Percentiles rank a stretch among this genome's conserved stretches.
phyloP scores from a whole-genome alignment of 2,329 filamentous ascomycete genomes.

The Alternaria conjuncta region DNA sequence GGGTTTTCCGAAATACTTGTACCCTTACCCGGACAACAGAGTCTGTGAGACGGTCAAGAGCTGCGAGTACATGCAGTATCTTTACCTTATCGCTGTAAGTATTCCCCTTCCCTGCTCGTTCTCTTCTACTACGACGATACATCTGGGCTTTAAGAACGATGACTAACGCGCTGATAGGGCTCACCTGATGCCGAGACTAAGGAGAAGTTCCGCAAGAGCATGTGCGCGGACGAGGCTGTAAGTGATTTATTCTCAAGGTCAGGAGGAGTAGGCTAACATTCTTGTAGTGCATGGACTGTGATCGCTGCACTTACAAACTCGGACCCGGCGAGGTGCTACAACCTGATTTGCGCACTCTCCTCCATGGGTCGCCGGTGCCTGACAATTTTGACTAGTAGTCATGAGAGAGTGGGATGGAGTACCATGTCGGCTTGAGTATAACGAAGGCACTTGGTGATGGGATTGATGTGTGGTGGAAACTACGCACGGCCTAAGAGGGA shows the following conservation, averaged over 20 bases:
- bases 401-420: background rate
- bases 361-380: background rate
- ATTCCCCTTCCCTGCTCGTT: background rate
- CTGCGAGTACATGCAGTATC: background rate
- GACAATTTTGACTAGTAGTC: background rate
- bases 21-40: background rate
- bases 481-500: background rate
- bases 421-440: background rate
- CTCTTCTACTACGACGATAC: background rate
- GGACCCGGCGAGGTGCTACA: background rate
- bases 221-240: slow-evolving; percentile 8
- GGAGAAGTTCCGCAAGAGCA: background rate
- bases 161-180: background rate
- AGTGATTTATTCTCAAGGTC: background rate
- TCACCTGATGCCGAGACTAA: background rate
- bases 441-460: background rate
- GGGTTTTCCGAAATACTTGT: background rate
- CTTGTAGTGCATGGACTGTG: slow-evolving; percentile 9
- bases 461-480: background rate
- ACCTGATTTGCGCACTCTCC: slow-evolving; percentile 5
- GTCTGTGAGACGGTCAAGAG: background rate
- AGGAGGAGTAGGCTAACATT: background rate
- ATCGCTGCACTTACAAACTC: slow-evolving; percentile 7
- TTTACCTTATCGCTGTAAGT: background rate
- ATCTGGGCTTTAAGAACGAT: background rate